Conservation (phyloP, 2,329 filamentous ascomycete genomes). For the Hymenotorrendiella dingleyae region DNA sequence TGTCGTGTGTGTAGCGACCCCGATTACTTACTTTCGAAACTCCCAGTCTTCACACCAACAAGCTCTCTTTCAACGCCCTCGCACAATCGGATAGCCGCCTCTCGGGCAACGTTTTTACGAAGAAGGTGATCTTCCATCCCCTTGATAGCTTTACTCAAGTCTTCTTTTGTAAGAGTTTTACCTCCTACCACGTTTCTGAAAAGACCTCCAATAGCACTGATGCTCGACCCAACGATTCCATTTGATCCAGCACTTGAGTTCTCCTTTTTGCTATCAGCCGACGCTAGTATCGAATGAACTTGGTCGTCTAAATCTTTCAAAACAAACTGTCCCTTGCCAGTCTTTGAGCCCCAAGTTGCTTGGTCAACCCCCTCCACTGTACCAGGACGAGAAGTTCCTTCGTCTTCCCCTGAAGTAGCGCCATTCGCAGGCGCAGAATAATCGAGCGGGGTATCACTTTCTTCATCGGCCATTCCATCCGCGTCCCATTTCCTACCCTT, state of each 20-base stretch:
- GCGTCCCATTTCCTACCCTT: constrained; percentile 90
- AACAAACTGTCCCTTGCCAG: constrained; percentile 85
- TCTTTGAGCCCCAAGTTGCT: constrained; percentile 78
- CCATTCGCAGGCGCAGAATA: constrained; percentile 66
- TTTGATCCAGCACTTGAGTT: constrained; percentile 38
- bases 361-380: constrained; percentile 70
- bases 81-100: constrained; percentile 86
- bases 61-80: constrained; percentile 88
- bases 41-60: constrained; percentile 83
- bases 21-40: constrained; percentile 62
- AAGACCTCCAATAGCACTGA: constrained; percentile 78
- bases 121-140: constrained; percentile 94
- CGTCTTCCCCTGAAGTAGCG: constrained; percentile 47
- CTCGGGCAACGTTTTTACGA: constrained; percentile 91
- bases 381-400: constrained; percentile 45
- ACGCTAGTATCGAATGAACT: constrained; percentile 80
- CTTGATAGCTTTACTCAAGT: constrained; percentile 87
- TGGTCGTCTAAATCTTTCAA: constrained; percentile 91
- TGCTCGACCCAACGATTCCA: constrained; percentile 70
- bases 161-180: constrained; percentile 82
- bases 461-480: constrained; percentile 77
- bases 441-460: constrained; percentile 72
- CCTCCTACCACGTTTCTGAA: constrained; percentile 95
- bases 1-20: not conserved
- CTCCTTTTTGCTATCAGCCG: constrained; percentile 62